Evolutionary conservation across 257 asterid species (phyloP).

Genomic region (Haberlea rhodopensis): DNA sequence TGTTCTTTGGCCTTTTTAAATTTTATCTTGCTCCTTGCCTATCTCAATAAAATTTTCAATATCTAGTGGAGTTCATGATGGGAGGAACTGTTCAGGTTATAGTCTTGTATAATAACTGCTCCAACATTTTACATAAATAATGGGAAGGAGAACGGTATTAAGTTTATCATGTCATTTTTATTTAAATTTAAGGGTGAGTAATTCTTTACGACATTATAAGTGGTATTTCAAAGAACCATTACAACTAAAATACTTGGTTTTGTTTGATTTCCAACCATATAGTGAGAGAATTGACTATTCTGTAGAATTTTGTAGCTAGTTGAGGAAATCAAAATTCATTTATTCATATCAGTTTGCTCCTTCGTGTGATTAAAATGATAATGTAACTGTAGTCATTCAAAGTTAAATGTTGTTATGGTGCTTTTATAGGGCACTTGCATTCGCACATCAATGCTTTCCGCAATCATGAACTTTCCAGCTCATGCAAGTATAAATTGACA

Average conservation of each 20-base stretch:
- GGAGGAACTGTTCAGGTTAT: neutral
- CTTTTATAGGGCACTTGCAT: slow-evolving; percentile 8
- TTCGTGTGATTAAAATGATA: slow-evolving; percentile 21
- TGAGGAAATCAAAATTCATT: slow-evolving; percentile 9
- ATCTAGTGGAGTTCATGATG: neutral
- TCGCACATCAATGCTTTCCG: neutral
- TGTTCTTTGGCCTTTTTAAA: neutral
- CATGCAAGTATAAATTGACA: slow-evolving; percentile 14
- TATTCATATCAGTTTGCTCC: neutral
- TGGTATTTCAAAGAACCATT: no score
- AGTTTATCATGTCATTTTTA: no score
- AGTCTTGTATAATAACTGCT: no score
- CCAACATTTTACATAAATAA: no score
- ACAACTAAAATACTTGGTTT: no score
- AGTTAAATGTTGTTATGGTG: neutral
- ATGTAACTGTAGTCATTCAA: no score
- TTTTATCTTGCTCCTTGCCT: neutral
- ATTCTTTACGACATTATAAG: no score
- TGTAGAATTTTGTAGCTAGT: slow-evolving; percentile 7
- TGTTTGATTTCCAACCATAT: slow-evolving; percentile 5
- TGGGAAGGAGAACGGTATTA: no score
- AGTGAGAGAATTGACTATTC: neutral
- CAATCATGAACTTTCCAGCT: neutral
- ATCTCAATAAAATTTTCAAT: slow-evolving; percentile 1
- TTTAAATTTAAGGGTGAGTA: no score